Evolutionary conservation across 164 flowering plant genomes (phyloP), one percentile per base, ranked within the genome.

Genomic region (Pachysandra terminalis): DNA sequence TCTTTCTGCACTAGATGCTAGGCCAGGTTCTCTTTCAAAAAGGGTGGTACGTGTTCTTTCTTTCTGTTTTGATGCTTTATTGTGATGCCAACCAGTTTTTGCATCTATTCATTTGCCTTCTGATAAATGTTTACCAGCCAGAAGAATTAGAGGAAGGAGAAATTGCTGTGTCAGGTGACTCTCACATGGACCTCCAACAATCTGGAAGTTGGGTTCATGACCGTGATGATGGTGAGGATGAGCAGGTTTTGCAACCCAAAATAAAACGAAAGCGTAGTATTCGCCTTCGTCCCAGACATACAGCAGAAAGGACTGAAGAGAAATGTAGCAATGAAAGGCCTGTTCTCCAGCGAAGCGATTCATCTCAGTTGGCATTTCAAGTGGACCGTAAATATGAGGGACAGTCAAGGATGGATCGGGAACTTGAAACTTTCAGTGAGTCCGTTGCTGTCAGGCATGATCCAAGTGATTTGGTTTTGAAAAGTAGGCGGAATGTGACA

Each of bases 61-160:
- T 63, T 53, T 69, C 52, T 55, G 0, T 40, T 19, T 61, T 40
- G 25, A n/a, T 41, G 19, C n/a, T 73, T 69, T 61, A 4, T 58
- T 53, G n/a, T 54, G 27, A 55, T 17, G 32, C 17, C 25, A 26
- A n/a, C 62, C 16, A 37, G 7, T 45, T 61, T 69, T 1, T 65
- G 19, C 66, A 21, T 62, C 59, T 63, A 48, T 59, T 69, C 3
- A 65, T 65, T 48, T 61, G 28, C 13, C 24, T n/a, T 57, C 45
- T 68, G 49, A 51, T 40, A 51, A 63, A 53, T 64, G 37, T 68
- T 81, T 75, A 14, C 27, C 90, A 96, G 99, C 65, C 84, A 9
- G 93, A 89, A 78, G 99, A 93, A 24, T 74, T 96, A 67, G 98
- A 96, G 75, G 99, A 96, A 79, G 99, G 98, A n/a, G 98, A 96